Conservation (phyloP, 331 rosid species). For the Prunus yedoensis region DNA sequence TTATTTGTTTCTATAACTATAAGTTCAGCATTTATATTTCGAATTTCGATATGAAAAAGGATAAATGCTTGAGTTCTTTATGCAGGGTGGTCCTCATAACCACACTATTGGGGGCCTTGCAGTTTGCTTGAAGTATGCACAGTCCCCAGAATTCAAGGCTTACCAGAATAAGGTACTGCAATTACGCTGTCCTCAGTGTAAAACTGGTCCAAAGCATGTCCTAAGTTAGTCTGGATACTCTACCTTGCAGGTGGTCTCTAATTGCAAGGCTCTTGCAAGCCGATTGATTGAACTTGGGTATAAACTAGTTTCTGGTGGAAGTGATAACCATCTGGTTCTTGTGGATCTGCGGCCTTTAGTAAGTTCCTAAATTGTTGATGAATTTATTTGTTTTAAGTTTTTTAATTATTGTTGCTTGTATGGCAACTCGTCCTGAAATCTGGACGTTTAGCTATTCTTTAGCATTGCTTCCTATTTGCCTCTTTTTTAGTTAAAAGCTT, state of each 20-base stretch:
- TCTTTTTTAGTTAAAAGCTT: background rate
- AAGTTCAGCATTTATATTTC: background rate
- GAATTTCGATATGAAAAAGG: background rate
- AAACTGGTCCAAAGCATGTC: conserved; percentile 12
- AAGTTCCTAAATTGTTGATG: conserved; percentile 31
- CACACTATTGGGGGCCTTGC: conserved; percentile 98
- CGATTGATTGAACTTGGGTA: conserved; percentile 66
- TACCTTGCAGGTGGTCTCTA: conserved; percentile 71
- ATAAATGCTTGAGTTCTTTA: conserved; percentile 9
- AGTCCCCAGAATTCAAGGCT: conserved; percentile 67
- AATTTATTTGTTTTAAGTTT: background rate
- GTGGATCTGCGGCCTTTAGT: conserved; percentile 91
- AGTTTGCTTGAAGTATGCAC: conserved; percentile 81
- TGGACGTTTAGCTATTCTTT: background rate
- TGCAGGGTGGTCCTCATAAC: conserved; percentile 98
- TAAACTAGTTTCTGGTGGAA: conserved; percentile 93
- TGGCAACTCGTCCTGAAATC: background rate
- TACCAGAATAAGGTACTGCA: conserved; percentile 73
- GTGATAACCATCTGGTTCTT: conserved; percentile 91
- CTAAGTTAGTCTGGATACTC: conserved; percentile 5
- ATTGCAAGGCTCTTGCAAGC: conserved; percentile 78
- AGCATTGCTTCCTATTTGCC: background rate
- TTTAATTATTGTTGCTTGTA: background rate
- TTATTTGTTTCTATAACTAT: background rate
- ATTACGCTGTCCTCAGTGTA: conserved; percentile 14